Percentiles rank a stretch among this genome's conserved stretches.
phyloP scores from a whole-genome alignment of 2,329 filamentous ascomycete species.

The Paecilomyces niveus region DNA sequence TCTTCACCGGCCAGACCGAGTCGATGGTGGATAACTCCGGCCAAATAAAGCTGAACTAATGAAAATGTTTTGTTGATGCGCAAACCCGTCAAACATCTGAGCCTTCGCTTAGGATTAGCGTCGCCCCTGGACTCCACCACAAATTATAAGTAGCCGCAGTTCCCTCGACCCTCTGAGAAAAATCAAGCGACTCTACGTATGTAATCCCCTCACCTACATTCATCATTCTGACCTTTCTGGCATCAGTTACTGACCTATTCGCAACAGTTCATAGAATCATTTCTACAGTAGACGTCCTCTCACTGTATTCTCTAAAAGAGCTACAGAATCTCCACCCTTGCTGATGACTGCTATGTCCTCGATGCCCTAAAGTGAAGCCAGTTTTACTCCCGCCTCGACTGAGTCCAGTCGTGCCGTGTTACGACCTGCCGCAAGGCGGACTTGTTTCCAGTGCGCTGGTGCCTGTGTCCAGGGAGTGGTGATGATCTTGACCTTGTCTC shows the following conservation, averaged over 20 bases:
- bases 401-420: constrained; percentile 8
- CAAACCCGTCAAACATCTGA: neutral
- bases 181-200: constrained; percentile 39
- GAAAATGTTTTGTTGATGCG: neutral
- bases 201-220: constrained; percentile 21
- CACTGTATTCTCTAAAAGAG: constrained; percentile 85
- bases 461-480: constrained; percentile 72
- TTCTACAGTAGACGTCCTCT: constrained; percentile 93
- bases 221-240: neutral
- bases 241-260: constrained; percentile 13
- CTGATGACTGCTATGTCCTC: constrained; percentile 85
- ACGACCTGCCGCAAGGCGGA: constrained; percentile 15
- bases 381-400: constrained; percentile 41
- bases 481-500: constrained; percentile 83
- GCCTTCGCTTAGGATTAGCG: neutral
- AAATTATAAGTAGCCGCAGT: constrained; percentile 5
- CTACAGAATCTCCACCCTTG: constrained; percentile 88
- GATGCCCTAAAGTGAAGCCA: constrained; percentile 77
- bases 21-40: neutral
- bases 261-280: constrained; percentile 66
- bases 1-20: neutral
- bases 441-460: constrained; percentile 29
- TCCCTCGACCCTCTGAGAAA: neutral
- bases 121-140: neutral
- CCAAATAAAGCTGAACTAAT: neutral